Base-by-base conservation (phyloP, 2,329 filamentous ascomycete species). In the Penicillium janthinellum region DNA sequence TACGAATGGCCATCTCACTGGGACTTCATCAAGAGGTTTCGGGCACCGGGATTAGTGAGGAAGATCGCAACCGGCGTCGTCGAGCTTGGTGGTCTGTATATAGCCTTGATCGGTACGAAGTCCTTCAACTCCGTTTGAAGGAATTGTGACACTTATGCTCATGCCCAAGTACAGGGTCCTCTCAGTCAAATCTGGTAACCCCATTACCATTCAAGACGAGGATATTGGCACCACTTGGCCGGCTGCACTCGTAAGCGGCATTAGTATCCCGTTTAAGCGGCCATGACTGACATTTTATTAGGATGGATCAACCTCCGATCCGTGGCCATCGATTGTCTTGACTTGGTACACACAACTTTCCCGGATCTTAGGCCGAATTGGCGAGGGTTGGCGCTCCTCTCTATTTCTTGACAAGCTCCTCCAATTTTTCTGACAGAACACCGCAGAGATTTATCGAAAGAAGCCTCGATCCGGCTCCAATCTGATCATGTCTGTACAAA, bases 81-180 rank as follows among this genome's bases (percentile, higher is more conserved):
- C 77, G 82, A 7, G 77, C 83, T 4, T 85, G 83, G 83, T 85
- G 83, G 83, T 83, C 80, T 35, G 79, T 84, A 1, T 85, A 85
- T 66, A 84, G 82, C 63, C 72, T 85, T 39, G 83, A 85, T 67
- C 75, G 81, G 71, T 74, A 67, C 28, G 41, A n/a, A 17, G 14
- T 6, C 8, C 5, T 28, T 14, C 31, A 31, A 20, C 37, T 5
- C 22, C 22, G 7, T 6, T 47, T 14, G 41, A 39, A 48, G n/a
- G n/a, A 8, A 2, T 8, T 10, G 25, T 17, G 44, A 47, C 15
- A 17, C 35, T 17, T n/a, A 48, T 15, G 44, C 54, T 65, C 6
- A 61, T 45, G n/a, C 45, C 25, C 7, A 15, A 39, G 7, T 5
- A 20, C 37, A 75, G 77, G 14, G 79, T 85, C 31, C 71, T 84